Evolutionary conservation across 805 yeast species (phyloP), one percentile per base, ranked within the genome.

Genomic region (Saccharomycopsis sp.): DNA sequence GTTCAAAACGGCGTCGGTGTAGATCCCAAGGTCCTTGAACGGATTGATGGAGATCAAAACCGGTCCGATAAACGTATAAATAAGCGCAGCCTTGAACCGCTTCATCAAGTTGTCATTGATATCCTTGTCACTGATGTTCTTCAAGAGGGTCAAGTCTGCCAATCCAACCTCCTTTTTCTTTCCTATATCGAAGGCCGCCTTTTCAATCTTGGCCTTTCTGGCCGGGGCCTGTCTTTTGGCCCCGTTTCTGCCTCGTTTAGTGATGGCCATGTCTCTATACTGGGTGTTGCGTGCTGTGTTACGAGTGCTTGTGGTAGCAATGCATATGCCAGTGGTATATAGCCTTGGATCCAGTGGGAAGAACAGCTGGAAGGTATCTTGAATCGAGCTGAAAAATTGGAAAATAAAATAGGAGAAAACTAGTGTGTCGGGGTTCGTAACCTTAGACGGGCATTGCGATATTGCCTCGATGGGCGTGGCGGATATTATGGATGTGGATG

Each of bases 121-220:
- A 49, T 96, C 80, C 59, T 90, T 96, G 70, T 94, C 97, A 52
- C 94, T 80, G 67, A 94, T 93, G 61, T 86, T 87, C 25, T 96
- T 86, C 62, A 94, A 78, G 56, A 94, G 75, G 0, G 99, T 94
- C 68, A 94, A 77, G 72, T 94, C 99, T 50, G 96, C 86, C 7
- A 94, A 97, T 56, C 99, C 99, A n/a, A 94, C 98, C 72, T 94
- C 98, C 71, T 91, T 89, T 79, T 89, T 89, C 75, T 91, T 91
- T 56, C 84, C 75, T 38, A 86, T 73, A 66, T 94, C 98, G 70
- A 91, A 94, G 54, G 90, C 87, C 14, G 97, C 97, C 76, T 93
- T 93, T 69, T 88, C 84, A 58, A 88, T 84, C 47, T 75, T 85
- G 22, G 81, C 84, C 64, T 82, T 78, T 67, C 80, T 80, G 52